Conservation (phyloP, 2,329 filamentous ascomycete genomes). For the Didymosphaeria variabile region DNA sequence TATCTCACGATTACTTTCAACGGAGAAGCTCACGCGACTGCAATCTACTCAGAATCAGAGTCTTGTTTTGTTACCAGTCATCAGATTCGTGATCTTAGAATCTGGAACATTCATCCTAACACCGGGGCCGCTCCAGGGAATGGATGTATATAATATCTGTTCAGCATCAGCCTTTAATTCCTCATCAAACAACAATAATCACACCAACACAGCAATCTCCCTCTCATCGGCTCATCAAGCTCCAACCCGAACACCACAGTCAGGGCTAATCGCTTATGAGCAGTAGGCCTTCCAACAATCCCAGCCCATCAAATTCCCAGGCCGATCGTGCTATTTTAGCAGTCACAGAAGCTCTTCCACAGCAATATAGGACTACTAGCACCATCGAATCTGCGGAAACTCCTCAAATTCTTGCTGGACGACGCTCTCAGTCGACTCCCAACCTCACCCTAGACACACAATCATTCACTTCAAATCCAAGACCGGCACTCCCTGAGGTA, state of each 20-base stretch:
- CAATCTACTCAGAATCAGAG: conserved; percentile 29
- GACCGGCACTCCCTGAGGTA: conserved; percentile 26
- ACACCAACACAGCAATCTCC: conserved; percentile 16
- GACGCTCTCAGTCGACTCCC: conserved; percentile 18
- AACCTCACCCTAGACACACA: conserved; percentile 9
- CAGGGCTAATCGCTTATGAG: conserved; percentile 31
- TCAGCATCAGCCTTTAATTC: conserved; percentile 16
- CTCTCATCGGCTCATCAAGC: neutral
- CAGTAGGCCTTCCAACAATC: conserved; percentile 25
- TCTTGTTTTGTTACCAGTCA: conserved; percentile 30
- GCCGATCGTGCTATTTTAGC: conserved; percentile 18
- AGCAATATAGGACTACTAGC: conserved; percentile 17
- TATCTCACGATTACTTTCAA: conserved; percentile 36
- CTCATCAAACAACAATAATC: conserved; percentile 23
- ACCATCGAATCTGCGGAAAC: conserved; percentile 26
- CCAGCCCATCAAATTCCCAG: conserved; percentile 35
- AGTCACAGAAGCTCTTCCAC: conserved; percentile 21
- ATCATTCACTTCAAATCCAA: conserved; percentile 11
- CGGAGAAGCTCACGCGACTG: conserved; percentile 35
- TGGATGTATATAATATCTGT: conserved; percentile 38
- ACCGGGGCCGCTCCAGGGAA: conserved; percentile 22
- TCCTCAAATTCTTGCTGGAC: conserved; percentile 35
- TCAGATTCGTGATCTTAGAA: conserved; percentile 30
- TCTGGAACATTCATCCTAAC: conserved; percentile 19
- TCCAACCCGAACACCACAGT: neutral